Conservation (phyloP, 1,139 yeast genomes). For the Saccharomyces pastorianus region DNA sequence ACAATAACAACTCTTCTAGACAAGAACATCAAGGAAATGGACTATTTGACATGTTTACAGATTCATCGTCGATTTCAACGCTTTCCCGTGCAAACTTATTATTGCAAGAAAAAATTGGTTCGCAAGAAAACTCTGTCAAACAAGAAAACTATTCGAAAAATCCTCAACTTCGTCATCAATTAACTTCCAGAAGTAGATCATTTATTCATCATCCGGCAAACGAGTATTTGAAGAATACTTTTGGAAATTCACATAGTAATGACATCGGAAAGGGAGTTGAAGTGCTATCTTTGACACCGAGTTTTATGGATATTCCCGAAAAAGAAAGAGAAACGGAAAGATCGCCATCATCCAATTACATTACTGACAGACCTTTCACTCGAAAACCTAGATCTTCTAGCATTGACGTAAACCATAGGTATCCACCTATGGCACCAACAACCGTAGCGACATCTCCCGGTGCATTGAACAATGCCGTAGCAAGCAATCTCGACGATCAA, state of each 20-base stretch:
- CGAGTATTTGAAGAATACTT: conserved; percentile 10
- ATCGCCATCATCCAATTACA: not conserved
- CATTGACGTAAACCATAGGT: conserved; percentile 23
- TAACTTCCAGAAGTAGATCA: not conserved
- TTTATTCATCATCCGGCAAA: conserved; percentile 3
- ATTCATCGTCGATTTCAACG: conserved; percentile 22
- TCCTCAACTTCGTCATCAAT: not conserved
- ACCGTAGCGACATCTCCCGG: conserved; percentile 6
- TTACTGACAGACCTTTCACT: not conserved
- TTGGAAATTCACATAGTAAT: conserved; percentile 17
- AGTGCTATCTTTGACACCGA: conserved; percentile 34
- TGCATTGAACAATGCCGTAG: conserved; percentile 14
- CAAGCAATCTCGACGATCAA: conserved; percentile 12
- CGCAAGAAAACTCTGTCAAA: conserved; percentile 2
- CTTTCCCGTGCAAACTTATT: conserved; percentile 17
- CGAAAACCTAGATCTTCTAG: conserved; percentile 23
- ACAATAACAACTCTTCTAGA: not conserved
- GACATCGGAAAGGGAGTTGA: conserved; percentile 30
- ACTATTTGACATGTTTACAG: conserved; percentile 35
- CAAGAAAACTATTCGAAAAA: conserved; percentile 4
- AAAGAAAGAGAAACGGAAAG: not conserved
- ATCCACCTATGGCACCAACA: conserved; percentile 5
- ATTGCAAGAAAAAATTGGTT: conserved; percentile 14
- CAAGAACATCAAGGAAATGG: conserved; percentile 26
- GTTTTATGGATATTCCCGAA: conserved; percentile 34